Evolutionary conservation across 2,329 filamentous ascomycete species (phyloP).

Genomic region (Talaromyces sp.): DNA sequence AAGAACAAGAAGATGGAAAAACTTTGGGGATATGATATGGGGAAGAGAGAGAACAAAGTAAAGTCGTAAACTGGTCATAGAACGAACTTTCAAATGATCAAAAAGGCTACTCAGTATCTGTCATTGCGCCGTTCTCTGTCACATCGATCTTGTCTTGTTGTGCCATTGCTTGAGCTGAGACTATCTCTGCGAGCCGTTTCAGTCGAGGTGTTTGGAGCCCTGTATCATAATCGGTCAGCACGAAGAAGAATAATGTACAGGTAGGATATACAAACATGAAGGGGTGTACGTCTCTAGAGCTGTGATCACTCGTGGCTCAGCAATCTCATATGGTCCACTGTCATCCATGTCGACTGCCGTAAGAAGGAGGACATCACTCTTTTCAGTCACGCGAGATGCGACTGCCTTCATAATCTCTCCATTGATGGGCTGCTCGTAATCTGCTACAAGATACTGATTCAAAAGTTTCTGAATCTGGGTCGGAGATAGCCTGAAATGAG

Average conservation of each 20-base stretch:
- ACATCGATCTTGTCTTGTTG: conserved; percentile 80
- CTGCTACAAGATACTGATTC: conserved; percentile 96
- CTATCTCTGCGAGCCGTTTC: conserved; percentile 96
- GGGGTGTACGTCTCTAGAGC: conserved; percentile 97
- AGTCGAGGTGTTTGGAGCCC: conserved; percentile 94
- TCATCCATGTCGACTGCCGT: conserved; percentile 98
- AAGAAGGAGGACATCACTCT: conserved; percentile 91
- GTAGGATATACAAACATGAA: conserved; percentile 66
- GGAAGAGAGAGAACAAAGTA: conserved; percentile 7
- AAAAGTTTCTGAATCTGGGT: conserved; percentile 99
- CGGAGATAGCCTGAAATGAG: conserved; percentile 70
- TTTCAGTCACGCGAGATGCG: conserved; percentile 92
- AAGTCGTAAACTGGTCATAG: conserved; percentile 17
- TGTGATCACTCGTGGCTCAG: conserved; percentile 91
- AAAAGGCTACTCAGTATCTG: conserved; percentile 11
- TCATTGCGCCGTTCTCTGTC: conserved; percentile 22
- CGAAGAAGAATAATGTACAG: not conserved
- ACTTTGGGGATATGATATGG: not conserved
- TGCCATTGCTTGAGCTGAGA: conserved; percentile 91
- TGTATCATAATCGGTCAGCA: conserved; percentile 29
- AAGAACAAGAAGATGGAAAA: too few relatives aligned
- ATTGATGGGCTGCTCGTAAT: conserved; percentile 99
- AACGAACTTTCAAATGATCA: not conserved
- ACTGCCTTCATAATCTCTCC: conserved; percentile 99
- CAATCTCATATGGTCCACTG: conserved; percentile 96